Evolutionary conservation across 805 yeast species (phyloP).

Genomic region (Schizosaccharomyces osmophilus): DNA sequence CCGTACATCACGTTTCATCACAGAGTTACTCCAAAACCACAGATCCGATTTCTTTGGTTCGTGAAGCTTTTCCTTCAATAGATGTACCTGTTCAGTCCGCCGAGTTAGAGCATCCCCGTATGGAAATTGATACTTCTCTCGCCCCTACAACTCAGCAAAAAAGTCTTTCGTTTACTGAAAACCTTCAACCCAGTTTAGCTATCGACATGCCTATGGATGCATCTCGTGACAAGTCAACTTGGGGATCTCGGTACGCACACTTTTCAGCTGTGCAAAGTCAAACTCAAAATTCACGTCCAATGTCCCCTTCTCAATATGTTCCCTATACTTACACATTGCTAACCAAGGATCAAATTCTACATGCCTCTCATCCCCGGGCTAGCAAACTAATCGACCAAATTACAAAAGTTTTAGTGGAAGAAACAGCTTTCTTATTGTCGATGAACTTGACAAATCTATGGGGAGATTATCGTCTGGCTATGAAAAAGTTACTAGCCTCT

Average conservation of each 20-base stretch:
- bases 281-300: not conserved
- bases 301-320: not conserved
- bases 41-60: not conserved
- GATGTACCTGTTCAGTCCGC: not conserved
- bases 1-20: conserved; percentile 15
- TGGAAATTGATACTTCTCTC: not conserved
- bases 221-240: not conserved
- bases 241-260: not conserved
- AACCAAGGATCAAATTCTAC: not conserved
- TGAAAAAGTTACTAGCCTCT: not conserved
- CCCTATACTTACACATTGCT: not conserved
- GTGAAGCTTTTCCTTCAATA: not conserved
- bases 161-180: not conserved
- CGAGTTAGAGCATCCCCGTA: not conserved
- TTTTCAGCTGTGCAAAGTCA: not conserved
- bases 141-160: not conserved
- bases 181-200: not conserved
- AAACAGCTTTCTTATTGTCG: not conserved
- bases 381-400: not conserved
- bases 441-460: not conserved
- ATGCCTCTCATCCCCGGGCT: not conserved
- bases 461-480: not conserved
- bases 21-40: not conserved
- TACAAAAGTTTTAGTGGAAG: not conserved
- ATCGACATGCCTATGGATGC: not conserved